Percentiles rank a stretch among this genome's conserved stretches.
phyloP scores from a whole-genome alignment of 2,329 filamentous ascomycete genomes.

The Beauveria varroae region DNA sequence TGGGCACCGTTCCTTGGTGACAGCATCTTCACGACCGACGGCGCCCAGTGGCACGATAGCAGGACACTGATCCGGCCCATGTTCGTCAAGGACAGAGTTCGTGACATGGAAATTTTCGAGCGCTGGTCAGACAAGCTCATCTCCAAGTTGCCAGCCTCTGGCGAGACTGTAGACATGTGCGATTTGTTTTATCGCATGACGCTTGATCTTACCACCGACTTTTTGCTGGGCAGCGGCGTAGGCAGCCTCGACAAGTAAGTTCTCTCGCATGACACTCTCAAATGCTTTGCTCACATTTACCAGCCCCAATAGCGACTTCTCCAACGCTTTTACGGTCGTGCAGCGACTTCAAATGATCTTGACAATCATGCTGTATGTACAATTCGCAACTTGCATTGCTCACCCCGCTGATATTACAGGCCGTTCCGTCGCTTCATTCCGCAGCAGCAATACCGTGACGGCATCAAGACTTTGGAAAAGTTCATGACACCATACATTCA shows the following conservation, averaged over 20 bases:
- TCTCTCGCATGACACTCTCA: neutral
- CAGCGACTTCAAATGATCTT: constrained; percentile 60
- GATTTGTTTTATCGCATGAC: constrained; percentile 58
- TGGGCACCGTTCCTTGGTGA: constrained; percentile 44
- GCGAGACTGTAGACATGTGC: constrained; percentile 51
- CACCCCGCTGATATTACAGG: constrained; percentile 27
- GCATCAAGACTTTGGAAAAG: constrained; percentile 56
- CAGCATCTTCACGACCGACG: constrained; percentile 49
- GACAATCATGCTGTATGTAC: constrained; percentile 36
- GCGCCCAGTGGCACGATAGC: constrained; percentile 45
- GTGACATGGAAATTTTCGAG: constrained; percentile 51
- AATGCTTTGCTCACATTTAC: constrained; percentile 8
- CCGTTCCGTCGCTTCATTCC: constrained; percentile 53
- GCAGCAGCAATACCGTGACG: constrained; percentile 50
- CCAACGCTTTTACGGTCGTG: constrained; percentile 61
- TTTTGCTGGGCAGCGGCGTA: constrained; percentile 55
- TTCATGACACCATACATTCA: constrained; percentile 67
- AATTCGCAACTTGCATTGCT: neutral
- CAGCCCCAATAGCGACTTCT: constrained; percentile 52
- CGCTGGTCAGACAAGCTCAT: constrained; percentile 51
- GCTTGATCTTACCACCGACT: constrained; percentile 59
- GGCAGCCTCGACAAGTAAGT: constrained; percentile 35
- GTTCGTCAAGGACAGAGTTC: constrained; percentile 40
- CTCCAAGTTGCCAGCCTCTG: constrained; percentile 46
- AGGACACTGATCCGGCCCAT: constrained; percentile 46